Percentiles rank a stretch among this genome's conserved stretches.
These are phyloP conservation scores for Suillus fuscotomentosus DNA, from an alignment of 768 basidiomycete genomes.

Conservation along the genomic window DNA sequence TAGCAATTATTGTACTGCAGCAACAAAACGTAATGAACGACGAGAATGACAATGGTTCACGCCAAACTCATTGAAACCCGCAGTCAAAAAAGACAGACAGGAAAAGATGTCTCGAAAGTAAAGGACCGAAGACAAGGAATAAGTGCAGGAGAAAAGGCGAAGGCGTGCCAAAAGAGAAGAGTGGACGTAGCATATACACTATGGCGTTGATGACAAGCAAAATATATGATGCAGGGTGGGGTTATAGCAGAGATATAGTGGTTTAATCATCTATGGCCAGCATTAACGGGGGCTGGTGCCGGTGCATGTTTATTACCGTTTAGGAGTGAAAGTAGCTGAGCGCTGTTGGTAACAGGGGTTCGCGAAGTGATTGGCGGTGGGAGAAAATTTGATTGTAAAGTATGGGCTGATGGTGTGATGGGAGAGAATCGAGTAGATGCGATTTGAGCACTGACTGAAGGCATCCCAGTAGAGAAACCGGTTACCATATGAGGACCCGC, in stretches of 20 bases:
- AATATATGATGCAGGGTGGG: slow-evolving; percentile 16
- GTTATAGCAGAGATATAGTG: slow-evolving; percentile 7
- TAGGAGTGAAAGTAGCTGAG: slow-evolving; percentile 35
- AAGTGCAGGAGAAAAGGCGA: slow-evolving; percentile 18
- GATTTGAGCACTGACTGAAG: slow-evolving; percentile 8
- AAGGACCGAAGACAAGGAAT: slow-evolving; percentile 1
- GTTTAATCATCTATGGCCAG: slow-evolving; percentile 20
- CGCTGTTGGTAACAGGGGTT: slow-evolving; percentile 21
- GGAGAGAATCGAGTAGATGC: slow-evolving; percentile 10
- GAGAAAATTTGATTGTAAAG: slow-evolving; percentile 13
- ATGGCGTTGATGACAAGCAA: slow-evolving; percentile 16
- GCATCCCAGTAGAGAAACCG: slow-evolving; percentile 6
- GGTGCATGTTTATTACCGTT: slow-evolving; percentile 25
- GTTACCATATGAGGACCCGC: slow-evolving; percentile 6
- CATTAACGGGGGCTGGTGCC: slow-evolving; percentile 13
- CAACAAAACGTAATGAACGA: slow-evolving; percentile 20
- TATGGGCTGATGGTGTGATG: slow-evolving; percentile 13
- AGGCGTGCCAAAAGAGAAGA: slow-evolving; percentile 1
- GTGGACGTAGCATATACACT: slow-evolving; percentile 2
- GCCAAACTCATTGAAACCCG: slow-evolving; percentile 18
- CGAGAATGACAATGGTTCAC: slow-evolving; percentile 25
- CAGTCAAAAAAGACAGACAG: slow-evolving; percentile 17
- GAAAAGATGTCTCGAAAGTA: slow-evolving; percentile 12
- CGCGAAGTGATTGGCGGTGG: slow-evolving; percentile 14
- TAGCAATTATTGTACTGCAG: slow-evolving; percentile 30